Conservation (phyloP, 352 stramenopile species). For the Phytophthora parvispora region DNA sequence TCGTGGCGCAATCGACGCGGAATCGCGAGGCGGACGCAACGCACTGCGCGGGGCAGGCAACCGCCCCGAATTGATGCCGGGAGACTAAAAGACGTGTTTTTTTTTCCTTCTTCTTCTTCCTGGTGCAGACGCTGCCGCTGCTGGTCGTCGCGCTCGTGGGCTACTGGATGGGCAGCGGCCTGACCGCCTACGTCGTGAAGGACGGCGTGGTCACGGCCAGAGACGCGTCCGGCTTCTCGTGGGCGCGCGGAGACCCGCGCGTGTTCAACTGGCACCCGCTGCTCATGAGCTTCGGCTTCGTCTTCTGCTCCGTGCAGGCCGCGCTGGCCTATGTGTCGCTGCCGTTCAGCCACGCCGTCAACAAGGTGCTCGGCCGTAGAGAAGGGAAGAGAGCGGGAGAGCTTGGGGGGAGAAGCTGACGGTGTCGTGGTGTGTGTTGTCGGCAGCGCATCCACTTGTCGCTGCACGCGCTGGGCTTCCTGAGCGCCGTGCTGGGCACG, state of each 20-base stretch:
- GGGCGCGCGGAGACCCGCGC: slow-evolving; percentile 57
- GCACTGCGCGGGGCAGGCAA: not conserved
- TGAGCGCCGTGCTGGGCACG: slow-evolving; percentile 65
- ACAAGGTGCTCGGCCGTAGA: slow-evolving; percentile 66
- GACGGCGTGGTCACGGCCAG: slow-evolving; percentile 54
- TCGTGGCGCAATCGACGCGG: not conserved
- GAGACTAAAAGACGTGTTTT: slow-evolving; percentile 4
- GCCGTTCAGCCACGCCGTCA: slow-evolving; percentile 71
- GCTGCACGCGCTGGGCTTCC: slow-evolving; percentile 71
- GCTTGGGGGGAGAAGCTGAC: not conserved
- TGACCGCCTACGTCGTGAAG: slow-evolving; percentile 65
- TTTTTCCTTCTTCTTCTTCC: not conserved
- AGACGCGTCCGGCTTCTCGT: slow-evolving; percentile 77
- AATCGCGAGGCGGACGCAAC: not conserved
- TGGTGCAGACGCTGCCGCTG: slow-evolving; percentile 54
- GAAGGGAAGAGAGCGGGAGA: too few species aligned
- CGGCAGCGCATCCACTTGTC: slow-evolving; percentile 73
- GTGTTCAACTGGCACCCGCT: slow-evolving; percentile 93
- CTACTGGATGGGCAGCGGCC: slow-evolving; percentile 78
- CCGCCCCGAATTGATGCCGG: slow-evolving; percentile 2
- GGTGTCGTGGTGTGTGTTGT: not conserved
- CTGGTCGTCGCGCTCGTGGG: slow-evolving; percentile 73
- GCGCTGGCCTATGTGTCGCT: slow-evolving; percentile 76
- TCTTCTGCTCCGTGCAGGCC: slow-evolving; percentile 81
- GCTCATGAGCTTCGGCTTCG: slow-evolving; percentile 88